Base-by-base conservation (phyloP, 495 filamentous ascomycete species). In the Talaromyces wortmannii region DNA sequence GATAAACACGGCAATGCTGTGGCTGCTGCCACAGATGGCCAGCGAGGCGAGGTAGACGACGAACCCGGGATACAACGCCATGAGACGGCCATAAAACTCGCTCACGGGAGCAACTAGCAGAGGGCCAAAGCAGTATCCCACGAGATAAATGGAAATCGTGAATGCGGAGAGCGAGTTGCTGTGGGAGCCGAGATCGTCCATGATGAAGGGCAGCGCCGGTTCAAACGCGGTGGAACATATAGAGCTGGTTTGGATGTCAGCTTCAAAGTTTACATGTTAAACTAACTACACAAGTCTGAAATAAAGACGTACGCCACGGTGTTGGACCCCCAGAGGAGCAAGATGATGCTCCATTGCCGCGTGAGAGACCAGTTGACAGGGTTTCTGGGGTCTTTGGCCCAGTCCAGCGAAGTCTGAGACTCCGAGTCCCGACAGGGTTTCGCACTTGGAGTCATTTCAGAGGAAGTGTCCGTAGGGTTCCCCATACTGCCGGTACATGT, bases 141-240 rank as follows among this genome's bases (percentile, higher is more conserved):
- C 61, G 32, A 76, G 59, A 52, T 73, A 67, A 11, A 67, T 59
- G 3, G 65, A 66, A 16, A 70, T 56, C 7, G 61, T 45, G n/a
- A 70, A 58, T 0, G 64, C 58, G 4, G 57, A 46, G 7, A 65
- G 42, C 0, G 52, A 53, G 0, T 52, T 53, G 31, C 63, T 63
- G 0, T 32, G 51, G 50, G 57, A 57, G 16, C 57, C 48, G 52
- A 74, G 72, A 16, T 72, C 62, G 3, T 40, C 8, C 61, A 68
- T 55, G 7, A 72, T 57, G 10, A 52, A 31, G 2, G 69, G 68
- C 5, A 66, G 59, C 29, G 61, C 68, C 4, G 69, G 69, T 40
- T 62, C 63, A 29, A 67, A 63, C 52, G 66, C 67, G 3, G 65
- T 43, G 40, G 40, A 43, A 43, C 40, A 43, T 2, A 43, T 43